phyloP scores from a whole-genome alignment of 805 yeast genomes.

The Naumovozyma dairenensis region DNA sequence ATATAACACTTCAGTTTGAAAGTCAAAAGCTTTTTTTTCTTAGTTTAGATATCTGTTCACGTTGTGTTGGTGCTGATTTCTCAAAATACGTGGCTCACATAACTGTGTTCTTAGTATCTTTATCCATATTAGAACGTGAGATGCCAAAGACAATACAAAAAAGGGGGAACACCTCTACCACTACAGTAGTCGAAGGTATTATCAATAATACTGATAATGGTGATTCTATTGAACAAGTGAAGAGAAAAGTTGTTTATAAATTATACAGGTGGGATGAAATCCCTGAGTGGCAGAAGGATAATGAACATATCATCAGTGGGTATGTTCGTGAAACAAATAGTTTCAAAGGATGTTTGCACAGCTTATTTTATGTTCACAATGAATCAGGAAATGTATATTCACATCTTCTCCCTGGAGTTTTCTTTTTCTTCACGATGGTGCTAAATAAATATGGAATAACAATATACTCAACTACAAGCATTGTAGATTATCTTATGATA shows the following conservation, averaged over 20 bases:
- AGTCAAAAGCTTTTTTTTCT: too few species aligned
- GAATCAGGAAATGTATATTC: conserved; percentile 66
- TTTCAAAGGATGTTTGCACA: conserved; percentile 34
- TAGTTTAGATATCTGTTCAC: too few species aligned
- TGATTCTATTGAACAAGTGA: neutral
- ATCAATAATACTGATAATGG: neutral
- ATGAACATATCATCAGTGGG: conserved; percentile 52
- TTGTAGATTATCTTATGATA: conserved; percentile 31
- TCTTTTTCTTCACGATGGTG: conserved; percentile 14
- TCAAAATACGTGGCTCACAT: too few species aligned
- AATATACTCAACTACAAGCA: conserved; percentile 34
- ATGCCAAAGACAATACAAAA: too few species aligned
- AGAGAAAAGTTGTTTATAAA: conserved; percentile 5
- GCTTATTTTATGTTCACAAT: conserved; percentile 54
- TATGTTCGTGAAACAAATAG: conserved; percentile 51
- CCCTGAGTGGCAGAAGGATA: conserved; percentile 67
- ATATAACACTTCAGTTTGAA: too few species aligned
- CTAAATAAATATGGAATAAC: conserved; percentile 27
- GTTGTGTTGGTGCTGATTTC: too few species aligned
- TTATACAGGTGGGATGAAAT: conserved; percentile 37
- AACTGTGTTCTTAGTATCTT: too few species aligned
- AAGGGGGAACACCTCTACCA: too few species aligned
- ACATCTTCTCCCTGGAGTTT: conserved; percentile 41
- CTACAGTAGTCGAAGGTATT: too few species aligned
- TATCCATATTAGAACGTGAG: too few species aligned